Evolutionary conservation across 495 filamentous ascomycete genomes (phyloP), one percentile per base, ranked within the genome.

Genomic region (Immersiella caudata): DNA sequence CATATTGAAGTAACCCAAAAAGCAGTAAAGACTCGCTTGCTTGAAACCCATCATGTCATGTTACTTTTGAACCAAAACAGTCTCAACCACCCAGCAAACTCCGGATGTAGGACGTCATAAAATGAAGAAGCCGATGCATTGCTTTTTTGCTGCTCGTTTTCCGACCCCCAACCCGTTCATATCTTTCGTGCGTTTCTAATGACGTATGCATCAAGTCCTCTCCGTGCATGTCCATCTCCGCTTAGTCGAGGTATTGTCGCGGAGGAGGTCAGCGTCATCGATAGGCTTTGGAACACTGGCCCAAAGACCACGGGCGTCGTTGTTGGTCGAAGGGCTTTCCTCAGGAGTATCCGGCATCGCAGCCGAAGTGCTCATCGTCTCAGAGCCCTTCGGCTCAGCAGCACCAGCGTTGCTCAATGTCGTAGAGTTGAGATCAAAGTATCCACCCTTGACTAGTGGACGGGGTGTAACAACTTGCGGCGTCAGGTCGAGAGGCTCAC

Each of bases 221-320:
- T 83, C 80, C 7, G 76, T 81, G 11, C 82, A 79, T 0, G 81
- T 81, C 82, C 82, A 84, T 55, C 81, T 75, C 60, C 82, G 70
- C 67, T 84, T 84, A 2, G 71, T 71, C 1, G 71, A 70, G 29
- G 65, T 80, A 11, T 78, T 60, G 60, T 83, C 81, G 11, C 79
- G 71, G 16, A 72, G 57, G 18, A 66, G 60, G 24, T 82, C 80
- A 0, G 75, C 79, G 16, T 81, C 76, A 50, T 76, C 77, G 0
- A 77, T 74, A 20, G 75, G 78, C 49, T 69, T 68, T 0, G 76
- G 75, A 0, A 64, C 60, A 16, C 66, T 29, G 29, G 78, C 78
- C 81, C 81, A 82, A 0, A 83, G 74, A 0, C 80, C 80, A 14
- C 73, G 72, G 9, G 55, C 71, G 12, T 64, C 68, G 9, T 64